phyloP scores from a whole-genome alignment of 2,329 filamentous ascomycete species.

The Fusarium luffae region DNA sequence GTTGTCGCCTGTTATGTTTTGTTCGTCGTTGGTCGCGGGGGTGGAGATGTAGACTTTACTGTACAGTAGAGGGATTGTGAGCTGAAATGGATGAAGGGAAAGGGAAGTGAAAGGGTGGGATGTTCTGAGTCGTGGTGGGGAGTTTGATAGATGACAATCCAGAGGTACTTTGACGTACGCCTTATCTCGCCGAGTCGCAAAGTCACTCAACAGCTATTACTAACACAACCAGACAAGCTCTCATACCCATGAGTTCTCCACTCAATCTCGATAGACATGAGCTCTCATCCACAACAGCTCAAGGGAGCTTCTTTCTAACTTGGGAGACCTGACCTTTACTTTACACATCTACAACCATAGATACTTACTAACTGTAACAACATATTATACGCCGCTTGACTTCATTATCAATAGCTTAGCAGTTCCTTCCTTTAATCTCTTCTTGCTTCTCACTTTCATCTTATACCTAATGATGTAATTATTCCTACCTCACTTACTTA shows the following conservation, averaged over 20 bases:
- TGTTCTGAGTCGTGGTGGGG: constrained; percentile 17
- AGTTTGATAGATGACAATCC: constrained; percentile 13
- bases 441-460: background rate
- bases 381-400: too few species aligned
- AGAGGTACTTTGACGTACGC: background rate
- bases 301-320: constrained; percentile 20
- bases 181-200: rapidly evolving
- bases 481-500: background rate
- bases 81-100: constrained; percentile 32
- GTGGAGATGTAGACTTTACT: constrained; percentile 22
- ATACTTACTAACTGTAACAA: background rate
- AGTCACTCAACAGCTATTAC: background rate
- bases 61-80: constrained; percentile 7
- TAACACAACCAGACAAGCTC: constrained; percentile 19
- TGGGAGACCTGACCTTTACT: background rate
- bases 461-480: constrained; percentile 33
- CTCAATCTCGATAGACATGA: constrained; percentile 24
- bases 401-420: background rate
- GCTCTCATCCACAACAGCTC: constrained; percentile 20
- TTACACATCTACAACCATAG: background rate
- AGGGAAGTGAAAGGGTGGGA: constrained; percentile 25
- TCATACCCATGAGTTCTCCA: constrained; percentile 22
- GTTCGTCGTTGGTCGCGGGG: constrained; percentile 35
- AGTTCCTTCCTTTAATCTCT: background rate
- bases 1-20: constrained; percentile 10